Conservation (phyloP, 1,139 yeast species). For the Zygosaccharomyces pseudobailii region DNA sequence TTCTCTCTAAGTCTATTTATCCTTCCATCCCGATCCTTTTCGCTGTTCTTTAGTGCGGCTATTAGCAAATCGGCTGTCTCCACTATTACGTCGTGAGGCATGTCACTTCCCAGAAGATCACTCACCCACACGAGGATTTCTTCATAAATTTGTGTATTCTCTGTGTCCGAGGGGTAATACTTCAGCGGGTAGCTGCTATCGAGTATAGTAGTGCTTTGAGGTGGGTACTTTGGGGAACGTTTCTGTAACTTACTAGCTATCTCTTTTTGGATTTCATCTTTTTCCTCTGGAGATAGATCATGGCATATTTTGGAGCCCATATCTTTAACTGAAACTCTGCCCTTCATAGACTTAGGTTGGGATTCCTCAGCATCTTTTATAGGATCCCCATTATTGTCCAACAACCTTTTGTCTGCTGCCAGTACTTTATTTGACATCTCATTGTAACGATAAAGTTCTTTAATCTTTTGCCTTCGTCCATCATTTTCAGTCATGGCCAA, state of each 20-base stretch:
- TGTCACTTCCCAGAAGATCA: constrained; percentile 46
- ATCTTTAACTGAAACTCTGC: constrained; percentile 57
- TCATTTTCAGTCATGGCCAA: constrained; percentile 4
- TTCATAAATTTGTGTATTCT: constrained; percentile 43
- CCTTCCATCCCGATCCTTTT: constrained; percentile 39
- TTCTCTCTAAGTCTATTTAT: constrained; percentile 33
- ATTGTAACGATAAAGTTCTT: constrained; percentile 46
- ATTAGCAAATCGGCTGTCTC: constrained; percentile 64
- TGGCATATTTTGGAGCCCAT: constrained; percentile 56
- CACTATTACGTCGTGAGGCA: constrained; percentile 50
- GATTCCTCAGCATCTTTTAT: constrained; percentile 46
- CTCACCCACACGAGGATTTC: constrained; percentile 48
- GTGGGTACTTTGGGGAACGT: constrained; percentile 9
- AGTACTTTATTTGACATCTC: constrained; percentile 77
- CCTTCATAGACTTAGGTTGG: constrained; percentile 67
- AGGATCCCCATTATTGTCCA: constrained; percentile 37
- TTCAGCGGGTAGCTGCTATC: constrained; percentile 36
- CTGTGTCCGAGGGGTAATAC: constrained; percentile 50
- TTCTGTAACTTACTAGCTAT: constrained; percentile 15
- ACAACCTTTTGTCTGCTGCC: constrained; percentile 50
- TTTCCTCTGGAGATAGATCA: constrained; percentile 17
- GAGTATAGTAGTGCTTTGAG: constrained; percentile 20
- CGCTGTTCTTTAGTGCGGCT: constrained; percentile 46
- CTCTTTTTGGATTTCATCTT: constrained; percentile 24
- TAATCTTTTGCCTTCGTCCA: constrained; percentile 24